Evolutionary conservation across 192 early-diverging fungal species (phyloP).

Genomic region (Podila minutissima): DNA sequence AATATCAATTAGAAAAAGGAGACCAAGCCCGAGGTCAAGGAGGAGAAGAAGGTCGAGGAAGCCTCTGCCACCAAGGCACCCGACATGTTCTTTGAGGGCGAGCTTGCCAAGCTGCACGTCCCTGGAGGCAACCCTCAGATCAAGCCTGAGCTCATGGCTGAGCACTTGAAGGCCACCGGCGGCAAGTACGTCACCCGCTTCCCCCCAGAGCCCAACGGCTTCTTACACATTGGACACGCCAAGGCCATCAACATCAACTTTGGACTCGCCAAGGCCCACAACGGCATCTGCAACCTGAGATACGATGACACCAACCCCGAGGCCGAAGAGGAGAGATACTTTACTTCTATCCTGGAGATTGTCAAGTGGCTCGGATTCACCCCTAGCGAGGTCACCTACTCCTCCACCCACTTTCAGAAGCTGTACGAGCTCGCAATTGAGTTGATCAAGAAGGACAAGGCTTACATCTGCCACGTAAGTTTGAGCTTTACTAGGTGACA

Average conservation of each 20-base stretch:
- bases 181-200: slow-evolving; percentile 97
- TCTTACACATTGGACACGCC: slow-evolving; percentile 98
- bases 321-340: slow-evolving; percentile 97
- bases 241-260: slow-evolving; percentile 99
- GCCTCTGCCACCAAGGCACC: slow-evolving; percentile 55
- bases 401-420: slow-evolving; percentile 97
- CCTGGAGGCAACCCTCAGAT: slow-evolving; percentile 98
- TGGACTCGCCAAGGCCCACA: slow-evolving; percentile 92
- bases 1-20: slow-evolving; percentile 69
- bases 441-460: slow-evolving; percentile 89
- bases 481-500: neutral
- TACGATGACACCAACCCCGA: slow-evolving; percentile 74
- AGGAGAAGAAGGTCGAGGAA: slow-evolving; percentile 39
- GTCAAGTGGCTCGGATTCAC: slow-evolving; percentile 96
- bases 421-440: slow-evolving; percentile 96
- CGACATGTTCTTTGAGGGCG: slow-evolving; percentile 91
- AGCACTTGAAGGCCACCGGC: slow-evolving; percentile 91
- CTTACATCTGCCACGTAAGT: slow-evolving; percentile 67
- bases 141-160: slow-evolving; percentile 86
- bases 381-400: slow-evolving; percentile 93
- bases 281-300: slow-evolving; percentile 90
- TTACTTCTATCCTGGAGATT: slow-evolving; percentile 93
- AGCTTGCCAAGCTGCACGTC: slow-evolving; percentile 91
- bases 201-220: slow-evolving; percentile 99
- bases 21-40: slow-evolving; percentile 57